Base-by-base conservation (phyloP, 75 land plant genomes). In the Cunninghamia lanceolata region DNA sequence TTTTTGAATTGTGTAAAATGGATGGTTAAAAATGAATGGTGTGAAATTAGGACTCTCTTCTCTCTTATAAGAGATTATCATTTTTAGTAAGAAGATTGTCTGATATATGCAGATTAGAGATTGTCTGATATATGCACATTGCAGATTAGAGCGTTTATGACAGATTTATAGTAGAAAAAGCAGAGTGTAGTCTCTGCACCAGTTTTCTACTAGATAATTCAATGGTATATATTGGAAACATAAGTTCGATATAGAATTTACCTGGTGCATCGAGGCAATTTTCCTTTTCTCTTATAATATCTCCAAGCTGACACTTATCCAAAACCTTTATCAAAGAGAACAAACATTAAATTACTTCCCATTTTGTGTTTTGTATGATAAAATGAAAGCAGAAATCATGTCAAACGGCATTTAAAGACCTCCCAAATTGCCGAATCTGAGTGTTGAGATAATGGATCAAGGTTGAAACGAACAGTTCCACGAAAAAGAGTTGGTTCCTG, bases 401-500 rank as follows among this genome's bases (percentile, higher is more conserved):
- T 30, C 40, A 16, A 52, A 52, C 59, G 34, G 42, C 34, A 88
- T 35, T 17, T 16, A 36, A 76, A 34, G 52, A 89, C 93, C 89
- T 92, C 85, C 93, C 93, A 92, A 16, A 92, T 83, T 36, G 88
- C 84, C 39, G 79, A 71, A 91, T 92, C 93, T 39, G 90, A 59
- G 71, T 91, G 85, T 71, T 89, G 79, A 4, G 79, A 80, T 71
- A 91, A 59, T 32, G 92, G 93, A 82, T 91, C 90, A 45, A 91
- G 39, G 68, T 89, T 92, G 87, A 82, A 85, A 16, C 93, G 74
- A 36, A 92, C 93, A 78, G 92, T 88, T 38, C 92, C 92, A 54
- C 90, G 75, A 83, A 92, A 92, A 36, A 92, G 82, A 19, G 92
- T 87, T 16, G 93, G 90, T 47, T 91, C 93, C 70, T 92, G 93